Base-by-base conservation (phyloP, 768 basidiomycete genomes). In the Boletus pseudo-olivaceus region DNA sequence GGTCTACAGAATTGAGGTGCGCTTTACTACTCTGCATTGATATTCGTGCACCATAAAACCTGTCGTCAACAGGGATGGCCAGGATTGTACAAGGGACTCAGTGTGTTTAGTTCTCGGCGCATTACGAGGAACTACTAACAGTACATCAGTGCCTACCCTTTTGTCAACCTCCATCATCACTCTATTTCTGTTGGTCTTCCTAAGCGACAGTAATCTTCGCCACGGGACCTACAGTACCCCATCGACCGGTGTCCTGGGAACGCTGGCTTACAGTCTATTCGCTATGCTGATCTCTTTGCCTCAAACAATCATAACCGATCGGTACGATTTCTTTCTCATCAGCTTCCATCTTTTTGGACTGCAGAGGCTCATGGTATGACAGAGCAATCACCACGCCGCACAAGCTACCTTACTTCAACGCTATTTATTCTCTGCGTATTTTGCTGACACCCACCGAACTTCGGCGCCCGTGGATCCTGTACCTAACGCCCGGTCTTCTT, bases 321-420 rank as follows among this genome's bases (percentile, higher is more conserved):
- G 90, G 90, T 89, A 68, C 42, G 81, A 44, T 15, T 20, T 46
- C 41, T 37, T 38, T 48, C 38, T 20, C 12, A 4, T 23, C 9
- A 14, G 10, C 12, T 27, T 34, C 15, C 32, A 40, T 15, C 17
- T 12, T 33, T 7, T 44, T 39, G 38, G 27, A 32, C 19, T 26
- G 53, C 39, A 40, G 27, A 32, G 9, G 49, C 47, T 55, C 19
- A 53, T 45, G 15, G 43, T 26, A 54, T 45, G 48, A 20, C 58
- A 93, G 91, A 39, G 80, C 92, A 2, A 87, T 93, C 57, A 91
- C 88, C 1, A 93, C 92, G 1, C 91, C 91, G 0, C 82, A 88
- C 69, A 84, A 79, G 65, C 74, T 94, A 33, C 79, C 85, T 3
- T 90, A 81, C 63, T 77, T 87, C 62, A 73, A 78, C 33, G 73